phyloP scores from a whole-genome alignment of 2,329 filamentous ascomycete genomes.

The Penicillium janthinellum region DNA sequence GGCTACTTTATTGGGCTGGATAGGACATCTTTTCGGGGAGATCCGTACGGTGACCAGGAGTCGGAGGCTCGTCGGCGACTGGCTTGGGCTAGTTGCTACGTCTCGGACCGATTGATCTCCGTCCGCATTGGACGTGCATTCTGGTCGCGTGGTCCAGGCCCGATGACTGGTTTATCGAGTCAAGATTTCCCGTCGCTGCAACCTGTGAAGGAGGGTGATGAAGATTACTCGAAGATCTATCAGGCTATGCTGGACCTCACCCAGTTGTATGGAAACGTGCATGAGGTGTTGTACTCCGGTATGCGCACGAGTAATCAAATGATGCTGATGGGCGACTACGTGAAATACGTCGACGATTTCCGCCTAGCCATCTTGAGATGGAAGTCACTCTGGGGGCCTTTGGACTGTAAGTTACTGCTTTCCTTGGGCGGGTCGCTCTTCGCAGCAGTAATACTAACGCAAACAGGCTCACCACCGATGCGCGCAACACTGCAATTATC shows the following conservation, averaged over 20 bases:
- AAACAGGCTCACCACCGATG: constrained; percentile 62
- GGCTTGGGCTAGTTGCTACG: constrained; percentile 70
- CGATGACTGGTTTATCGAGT: constrained; percentile 64
- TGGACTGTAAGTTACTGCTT: constrained; percentile 56
- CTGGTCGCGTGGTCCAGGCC: constrained; percentile 71
- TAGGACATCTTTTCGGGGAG: constrained; percentile 65
- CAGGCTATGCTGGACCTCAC: constrained; percentile 72
- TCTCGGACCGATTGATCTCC: constrained; percentile 68
- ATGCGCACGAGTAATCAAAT: constrained; percentile 69
- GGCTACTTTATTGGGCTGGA: constrained; percentile 72
- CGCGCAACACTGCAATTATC: constrained; percentile 69
- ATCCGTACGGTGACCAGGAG: constrained; percentile 60
- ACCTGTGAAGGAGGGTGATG: constrained; percentile 59
- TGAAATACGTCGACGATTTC: constrained; percentile 75
- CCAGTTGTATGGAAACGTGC: constrained; percentile 71
- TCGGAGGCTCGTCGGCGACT: constrained; percentile 65
- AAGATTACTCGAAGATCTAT: constrained; percentile 69
- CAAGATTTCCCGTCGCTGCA: constrained; percentile 69
- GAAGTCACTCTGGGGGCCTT: constrained; percentile 69
- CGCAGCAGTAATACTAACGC: constrained; percentile 13
- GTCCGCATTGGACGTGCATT: constrained; percentile 72
- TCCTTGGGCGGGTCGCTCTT: neutral
- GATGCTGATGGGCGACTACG: constrained; percentile 71
- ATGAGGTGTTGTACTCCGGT: constrained; percentile 72
- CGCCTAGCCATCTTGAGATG: constrained; percentile 68